phyloP scores from a whole-genome alignment of 306 rosid species.

The Prunus davidiana region DNA sequence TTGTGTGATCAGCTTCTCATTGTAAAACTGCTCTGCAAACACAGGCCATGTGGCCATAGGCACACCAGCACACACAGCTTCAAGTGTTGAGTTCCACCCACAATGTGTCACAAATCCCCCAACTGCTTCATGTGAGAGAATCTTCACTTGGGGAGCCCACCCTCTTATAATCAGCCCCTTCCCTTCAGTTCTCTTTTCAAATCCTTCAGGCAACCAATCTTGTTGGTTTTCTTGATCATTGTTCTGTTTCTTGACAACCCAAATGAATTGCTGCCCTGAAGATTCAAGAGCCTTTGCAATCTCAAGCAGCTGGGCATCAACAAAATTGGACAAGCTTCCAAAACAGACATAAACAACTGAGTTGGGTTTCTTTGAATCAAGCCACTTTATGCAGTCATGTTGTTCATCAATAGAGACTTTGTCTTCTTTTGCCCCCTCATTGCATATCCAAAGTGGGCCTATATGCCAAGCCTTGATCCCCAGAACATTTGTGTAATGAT shows the following conservation, averaged over 20 bases:
- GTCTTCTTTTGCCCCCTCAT: background rate
- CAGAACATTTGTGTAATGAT: conserved; percentile 30
- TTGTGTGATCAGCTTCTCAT: conserved; percentile 32
- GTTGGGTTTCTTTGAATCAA: conserved; percentile 17
- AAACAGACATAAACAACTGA: conserved; percentile 56
- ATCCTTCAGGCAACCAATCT: conserved; percentile 32
- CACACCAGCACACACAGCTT: conserved; percentile 19
- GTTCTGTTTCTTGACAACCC: conserved; percentile 27
- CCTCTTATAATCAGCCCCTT: conserved; percentile 29
- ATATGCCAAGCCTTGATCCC: conserved; percentile 54
- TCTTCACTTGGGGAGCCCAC: conserved; percentile 38
- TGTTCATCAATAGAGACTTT: conserved; percentile 28
- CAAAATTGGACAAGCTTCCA: conserved; percentile 31
- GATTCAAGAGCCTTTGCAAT: conserved; percentile 37
- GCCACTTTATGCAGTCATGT: conserved; percentile 26
- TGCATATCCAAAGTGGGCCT: conserved; percentile 50
- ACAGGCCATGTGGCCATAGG: conserved; percentile 32
- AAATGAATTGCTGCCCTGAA: conserved; percentile 29
- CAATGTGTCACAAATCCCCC: conserved; percentile 44
- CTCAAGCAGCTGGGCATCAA: conserved; percentile 43
- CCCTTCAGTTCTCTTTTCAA: conserved; percentile 31
- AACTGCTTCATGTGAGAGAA: conserved; percentile 26
- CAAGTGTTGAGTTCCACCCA: conserved; percentile 55
- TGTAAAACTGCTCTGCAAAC: conserved; percentile 32
- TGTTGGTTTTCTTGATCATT: background rate